Conservation (phyloP, 352 stramenopile species). For the Phytophthora sansomeana region DNA sequence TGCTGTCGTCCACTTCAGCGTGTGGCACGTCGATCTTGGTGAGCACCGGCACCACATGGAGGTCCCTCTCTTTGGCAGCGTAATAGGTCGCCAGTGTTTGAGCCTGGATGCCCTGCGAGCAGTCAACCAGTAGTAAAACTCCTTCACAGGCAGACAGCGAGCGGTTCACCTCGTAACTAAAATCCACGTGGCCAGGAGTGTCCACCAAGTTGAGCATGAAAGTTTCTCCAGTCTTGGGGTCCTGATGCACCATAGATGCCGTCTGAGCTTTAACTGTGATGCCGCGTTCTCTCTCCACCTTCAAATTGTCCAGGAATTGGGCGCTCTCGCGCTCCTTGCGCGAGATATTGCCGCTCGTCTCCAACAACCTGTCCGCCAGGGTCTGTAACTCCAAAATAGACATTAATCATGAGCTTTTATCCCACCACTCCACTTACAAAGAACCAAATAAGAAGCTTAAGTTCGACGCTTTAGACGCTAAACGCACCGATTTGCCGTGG, state of each 20-base stretch:
- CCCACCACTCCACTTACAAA: conserved; percentile 1
- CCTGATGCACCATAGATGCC: conserved; percentile 95
- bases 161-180: conserved; percentile 98
- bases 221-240: conserved; percentile 57
- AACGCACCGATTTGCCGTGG: conserved; percentile 90
- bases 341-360: conserved; percentile 91
- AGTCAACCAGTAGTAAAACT: conserved; percentile 98
- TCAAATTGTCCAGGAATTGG: conserved; percentile 93
- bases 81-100: conserved; percentile 98
- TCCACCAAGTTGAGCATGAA: conserved; percentile 98
- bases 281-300: conserved; percentile 95
- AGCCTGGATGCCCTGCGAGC: conserved; percentile 97
- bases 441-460: background rate
- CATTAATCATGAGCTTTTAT: conserved; percentile 9
- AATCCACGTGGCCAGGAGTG: conserved; percentile 98
- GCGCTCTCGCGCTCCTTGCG: conserved; percentile 84
- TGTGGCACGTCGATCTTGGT: conserved; percentile 99
- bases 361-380: conserved; percentile 91
- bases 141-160: conserved; percentile 97
- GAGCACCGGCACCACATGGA: conserved; percentile 96
- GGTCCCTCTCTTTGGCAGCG: conserved; percentile 94
- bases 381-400: conserved; percentile 52
- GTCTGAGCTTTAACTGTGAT: conserved; percentile 99
- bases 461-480: conserved; percentile 8
- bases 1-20: conserved; percentile 92